Evolutionary conservation across 495 filamentous ascomycete genomes (phyloP).

Genomic region (Talaromyces wortmannii): DNA sequence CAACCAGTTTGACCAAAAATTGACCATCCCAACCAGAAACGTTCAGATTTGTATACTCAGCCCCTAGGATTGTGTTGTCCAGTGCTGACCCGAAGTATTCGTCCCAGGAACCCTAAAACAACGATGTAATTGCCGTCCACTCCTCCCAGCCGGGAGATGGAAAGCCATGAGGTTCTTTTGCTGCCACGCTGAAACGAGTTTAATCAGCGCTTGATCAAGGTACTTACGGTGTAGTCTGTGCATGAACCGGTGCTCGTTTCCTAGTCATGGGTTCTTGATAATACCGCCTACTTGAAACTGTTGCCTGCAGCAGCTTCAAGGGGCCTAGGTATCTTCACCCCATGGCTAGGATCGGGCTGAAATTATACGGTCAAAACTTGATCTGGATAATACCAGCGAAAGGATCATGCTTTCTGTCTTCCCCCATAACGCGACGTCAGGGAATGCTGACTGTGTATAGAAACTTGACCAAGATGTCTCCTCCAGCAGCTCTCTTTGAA

Average conservation of each 20-base stretch:
- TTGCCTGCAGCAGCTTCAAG: conserved; percentile 10
- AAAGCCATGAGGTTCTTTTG: conserved; percentile 29
- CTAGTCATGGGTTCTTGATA: conserved; percentile 14
- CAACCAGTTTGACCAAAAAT: not conserved
- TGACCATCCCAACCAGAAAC: not conserved
- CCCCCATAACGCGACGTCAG: conserved; percentile 15
- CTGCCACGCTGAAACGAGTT: conserved; percentile 24
- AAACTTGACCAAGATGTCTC: conserved; percentile 58
- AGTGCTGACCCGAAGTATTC: conserved; percentile 1
- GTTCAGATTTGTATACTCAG: conserved; percentile 1
- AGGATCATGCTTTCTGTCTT: conserved; percentile 76
- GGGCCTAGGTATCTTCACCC: conserved; percentile 9
- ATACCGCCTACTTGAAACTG: conserved; percentile 16
- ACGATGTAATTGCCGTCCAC: conserved; percentile 4
- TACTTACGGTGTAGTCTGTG: conserved; percentile 52
- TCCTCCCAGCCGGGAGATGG: conserved; percentile 11
- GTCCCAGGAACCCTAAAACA: not conserved
- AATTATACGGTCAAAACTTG: conserved; percentile 96
- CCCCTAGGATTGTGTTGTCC: not conserved
- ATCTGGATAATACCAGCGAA: conserved; percentile 99
- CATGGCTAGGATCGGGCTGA: conserved; percentile 51
- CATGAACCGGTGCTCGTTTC: conserved; percentile 65
- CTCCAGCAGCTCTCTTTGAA: conserved; percentile 54
- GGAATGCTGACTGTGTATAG: conserved; percentile 33
- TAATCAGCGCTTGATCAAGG: conserved; percentile 48